Base-by-base conservation (phyloP, 2,329 filamentous ascomycete genomes). In the Sclerotinia glacialis region DNA sequence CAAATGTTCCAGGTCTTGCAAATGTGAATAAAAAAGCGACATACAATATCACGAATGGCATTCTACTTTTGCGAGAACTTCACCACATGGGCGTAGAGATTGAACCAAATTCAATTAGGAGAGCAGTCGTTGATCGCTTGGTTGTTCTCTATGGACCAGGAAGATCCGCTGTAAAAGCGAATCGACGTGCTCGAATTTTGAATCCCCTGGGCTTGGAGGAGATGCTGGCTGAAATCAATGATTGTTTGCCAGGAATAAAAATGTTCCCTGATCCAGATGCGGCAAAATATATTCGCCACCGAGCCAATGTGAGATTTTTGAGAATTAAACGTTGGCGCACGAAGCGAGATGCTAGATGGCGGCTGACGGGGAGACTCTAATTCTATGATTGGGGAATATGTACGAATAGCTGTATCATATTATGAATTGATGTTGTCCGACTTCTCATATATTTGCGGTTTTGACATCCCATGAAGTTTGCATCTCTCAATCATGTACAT, bases 91-190 rank as follows among this genome's bases (percentile, higher is more conserved):
- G 70, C 4, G 71, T 72, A 14, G 52, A 68, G 31, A 72, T 73
- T 40, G 50, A 73, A 54, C 55, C 49, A 6, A 23, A 53, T 4
- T 42, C 49, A 1, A 66, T 73, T 21, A 56, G 67, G 37, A 69
- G 60, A 58, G 73, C 72, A 4, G 67, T 76, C 14, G 65, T 74
- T 28, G 55, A 72, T 49, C 74, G 75, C 21, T 66, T 76, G 9
- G 54, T 74, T 26, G 67, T 66, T 18, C 72, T 74, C 14, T 75
- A 72, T 55, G 74, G 75, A 1, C 71, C 69, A 1, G 69, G 70
- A 31, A 47, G 31, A 34, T 76, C 74, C 4, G 68, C 56, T 21
- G 64, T 56, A 11, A 55, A 31, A 21, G 66, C 70, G 44, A 75
- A 75, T 55, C 65, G 67, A 56, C 34, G 31, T n/a, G 71, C 18